Evolutionary conservation across 2,329 filamentous ascomycete genomes (phyloP).

Genomic region (Mycosphaerella sp.): DNA sequence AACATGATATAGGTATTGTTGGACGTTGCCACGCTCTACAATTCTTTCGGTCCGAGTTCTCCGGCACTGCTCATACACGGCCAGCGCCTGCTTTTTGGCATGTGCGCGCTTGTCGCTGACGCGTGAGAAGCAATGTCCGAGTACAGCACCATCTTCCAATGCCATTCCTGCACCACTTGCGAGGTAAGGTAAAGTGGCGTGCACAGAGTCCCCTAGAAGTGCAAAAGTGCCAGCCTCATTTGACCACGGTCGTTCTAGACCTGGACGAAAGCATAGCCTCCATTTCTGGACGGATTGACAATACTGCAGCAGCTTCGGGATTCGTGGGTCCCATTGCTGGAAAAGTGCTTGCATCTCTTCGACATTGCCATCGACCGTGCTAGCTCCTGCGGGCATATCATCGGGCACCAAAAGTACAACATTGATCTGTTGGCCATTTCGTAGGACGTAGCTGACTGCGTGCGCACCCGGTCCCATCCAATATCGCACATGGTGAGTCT

Average conservation of each 20-base stretch:
- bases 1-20: constrained; percentile 58
- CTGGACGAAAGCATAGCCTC: constrained; percentile 52
- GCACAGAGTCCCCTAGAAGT: constrained; percentile 57
- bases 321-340: constrained; percentile 47
- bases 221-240: constrained; percentile 51
- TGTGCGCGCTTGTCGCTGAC: neutral
- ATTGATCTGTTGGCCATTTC: constrained; percentile 46
- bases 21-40: constrained; percentile 53
- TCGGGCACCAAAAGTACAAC: constrained; percentile 48
- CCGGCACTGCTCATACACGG: constrained; percentile 53
- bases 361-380: constrained; percentile 46
- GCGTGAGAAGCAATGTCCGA: constrained; percentile 36
- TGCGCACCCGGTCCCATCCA: constrained; percentile 50
- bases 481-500: constrained; percentile 47
- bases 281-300: constrained; percentile 57
- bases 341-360: constrained; percentile 51
- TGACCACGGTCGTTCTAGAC: constrained; percentile 49
- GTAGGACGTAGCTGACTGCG: constrained; percentile 48
- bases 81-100: constrained; percentile 19
- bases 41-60: constrained; percentile 54
- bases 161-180: constrained; percentile 55
- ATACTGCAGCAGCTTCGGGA: constrained; percentile 49
- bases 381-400: constrained; percentile 42
- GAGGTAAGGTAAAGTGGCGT: constrained; percentile 59
- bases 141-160: constrained; percentile 53